These are phyloP conservation scores for Phytophthora fragariaefolia DNA, from an alignment of 352 stramenopile genomes.

Conservation along the genomic window DNA sequence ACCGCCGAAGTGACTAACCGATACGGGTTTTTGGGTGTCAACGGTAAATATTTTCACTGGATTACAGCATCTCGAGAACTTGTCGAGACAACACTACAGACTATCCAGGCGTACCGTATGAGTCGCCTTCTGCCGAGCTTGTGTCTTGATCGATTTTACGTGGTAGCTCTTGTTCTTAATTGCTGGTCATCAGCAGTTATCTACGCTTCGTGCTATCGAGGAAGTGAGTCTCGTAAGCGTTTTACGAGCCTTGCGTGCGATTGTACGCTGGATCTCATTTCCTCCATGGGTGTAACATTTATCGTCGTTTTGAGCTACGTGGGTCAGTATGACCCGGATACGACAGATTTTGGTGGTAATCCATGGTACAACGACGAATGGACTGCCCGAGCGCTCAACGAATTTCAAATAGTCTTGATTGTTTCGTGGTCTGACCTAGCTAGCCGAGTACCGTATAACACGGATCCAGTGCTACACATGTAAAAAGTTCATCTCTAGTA, in stretches of 20 bases:
- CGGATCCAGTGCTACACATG: too few relatives aligned
- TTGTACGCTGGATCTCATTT: conserved; percentile 9
- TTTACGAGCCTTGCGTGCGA: conserved; percentile 22
- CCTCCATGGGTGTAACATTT: conserved; percentile 20
- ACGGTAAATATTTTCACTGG: conserved; percentile 14
- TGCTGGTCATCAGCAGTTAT: conserved; percentile 23
- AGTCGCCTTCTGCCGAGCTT: conserved; percentile 17
- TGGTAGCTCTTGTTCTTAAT: conserved; percentile 19
- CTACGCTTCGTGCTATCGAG: neutral
- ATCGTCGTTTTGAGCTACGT: conserved; percentile 21
- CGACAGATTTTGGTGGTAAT: conserved; percentile 12
- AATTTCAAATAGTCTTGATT: conserved; percentile 18
- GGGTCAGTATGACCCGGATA: conserved; percentile 8
- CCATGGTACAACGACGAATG: conserved; percentile 23
- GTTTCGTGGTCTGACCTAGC: neutral
- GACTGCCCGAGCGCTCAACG: conserved; percentile 12
- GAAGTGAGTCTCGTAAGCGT: conserved; percentile 7
- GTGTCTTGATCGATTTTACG: conserved; percentile 31
- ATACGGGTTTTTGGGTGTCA: conserved; percentile 21
- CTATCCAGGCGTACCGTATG: conserved; percentile 30
- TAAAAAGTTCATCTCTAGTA: too few relatives aligned
- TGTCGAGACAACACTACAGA: conserved; percentile 22
- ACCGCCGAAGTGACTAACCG: conserved; percentile 1
- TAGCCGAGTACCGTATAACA: too few relatives aligned
- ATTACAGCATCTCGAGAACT: conserved; percentile 8